Conservation (phyloP, 2,329 filamentous ascomycete species). For the Aspergillus latus region DNA sequence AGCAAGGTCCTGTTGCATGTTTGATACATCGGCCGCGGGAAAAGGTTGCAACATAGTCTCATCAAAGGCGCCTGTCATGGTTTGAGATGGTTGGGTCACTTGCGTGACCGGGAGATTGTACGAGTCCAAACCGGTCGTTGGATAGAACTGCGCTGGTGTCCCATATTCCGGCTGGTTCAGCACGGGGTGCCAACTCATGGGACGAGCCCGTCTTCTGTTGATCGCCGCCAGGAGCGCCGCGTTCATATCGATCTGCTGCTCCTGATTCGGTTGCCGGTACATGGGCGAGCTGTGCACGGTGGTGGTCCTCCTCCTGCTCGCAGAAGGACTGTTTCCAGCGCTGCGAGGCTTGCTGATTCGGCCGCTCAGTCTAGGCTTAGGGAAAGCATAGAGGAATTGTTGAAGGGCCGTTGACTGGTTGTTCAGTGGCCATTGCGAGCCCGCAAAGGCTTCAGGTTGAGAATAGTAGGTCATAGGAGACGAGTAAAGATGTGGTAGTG, state of each 20-base stretch:
- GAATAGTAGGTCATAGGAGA: slow-evolving; percentile 34
- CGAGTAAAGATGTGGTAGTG: neutral
- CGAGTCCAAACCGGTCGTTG: slow-evolving; percentile 18
- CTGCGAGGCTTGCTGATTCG: slow-evolving; percentile 65
- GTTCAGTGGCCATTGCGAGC: slow-evolving; percentile 30
- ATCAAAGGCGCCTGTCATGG: slow-evolving; percentile 19
- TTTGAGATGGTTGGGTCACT: slow-evolving; percentile 21
- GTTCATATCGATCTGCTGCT: slow-evolving; percentile 48
- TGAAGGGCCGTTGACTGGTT: slow-evolving; percentile 27
- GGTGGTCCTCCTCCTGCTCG: slow-evolving; percentile 54
- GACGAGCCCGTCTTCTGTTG: slow-evolving; percentile 50
- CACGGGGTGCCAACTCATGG: slow-evolving; percentile 74
- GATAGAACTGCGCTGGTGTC: slow-evolving; percentile 22
- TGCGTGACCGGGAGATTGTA: slow-evolving; percentile 24
- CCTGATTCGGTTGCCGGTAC: slow-evolving; percentile 34
- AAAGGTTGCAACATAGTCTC: slow-evolving; percentile 26
- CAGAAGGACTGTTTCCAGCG: slow-evolving; percentile 66
- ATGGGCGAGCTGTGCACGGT: slow-evolving; percentile 48
- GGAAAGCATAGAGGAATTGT: slow-evolving; percentile 49
- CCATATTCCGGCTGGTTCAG: slow-evolving; percentile 43
- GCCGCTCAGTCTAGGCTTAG: slow-evolving; percentile 50
- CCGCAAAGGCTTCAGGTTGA: slow-evolving; percentile 27
- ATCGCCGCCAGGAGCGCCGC: slow-evolving; percentile 42
- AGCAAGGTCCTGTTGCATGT: slow-evolving; percentile 24
- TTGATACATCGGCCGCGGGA: slow-evolving; percentile 21